Conservation (phyloP, 306 rosid species). For the Pueraria montana region DNA sequence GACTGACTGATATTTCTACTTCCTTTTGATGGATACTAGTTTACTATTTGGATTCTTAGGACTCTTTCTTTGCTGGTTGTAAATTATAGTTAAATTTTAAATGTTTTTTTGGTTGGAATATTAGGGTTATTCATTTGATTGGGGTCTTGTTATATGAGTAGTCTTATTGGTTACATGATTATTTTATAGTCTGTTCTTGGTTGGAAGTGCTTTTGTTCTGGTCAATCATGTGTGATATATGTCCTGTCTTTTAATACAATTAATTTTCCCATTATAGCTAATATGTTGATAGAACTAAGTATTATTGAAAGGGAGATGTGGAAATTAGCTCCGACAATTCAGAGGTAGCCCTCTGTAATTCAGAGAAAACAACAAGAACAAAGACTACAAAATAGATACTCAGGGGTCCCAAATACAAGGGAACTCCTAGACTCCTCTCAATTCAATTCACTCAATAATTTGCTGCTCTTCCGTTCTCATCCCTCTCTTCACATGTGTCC, state of each 20-base stretch:
- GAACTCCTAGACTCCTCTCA: background rate
- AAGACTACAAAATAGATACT: background rate
- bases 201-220: background rate
- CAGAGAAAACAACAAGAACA: background rate
- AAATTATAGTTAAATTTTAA: background rate
- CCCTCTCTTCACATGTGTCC: background rate
- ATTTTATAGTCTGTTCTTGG: conserved; percentile 23
- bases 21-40: conserved; percentile 10
- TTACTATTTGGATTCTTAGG: conserved; percentile 23
- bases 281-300: conserved; percentile 35
- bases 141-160: conserved; percentile 17
- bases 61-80: background rate
- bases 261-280: conserved; percentile 35
- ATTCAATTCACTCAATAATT: background rate
- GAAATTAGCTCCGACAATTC: background rate
- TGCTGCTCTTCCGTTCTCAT: background rate
- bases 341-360: background rate
- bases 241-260: conserved; percentile 32
- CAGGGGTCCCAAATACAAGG: background rate
- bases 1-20: conserved; percentile 37
- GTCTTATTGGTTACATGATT: conserved; percentile 36
- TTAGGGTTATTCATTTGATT: background rate
- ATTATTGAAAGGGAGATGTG: too few species aligned
- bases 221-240: too few species aligned
- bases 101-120: background rate